Conservation (phyloP, 73 alveolate genomes). For the Urostyla sp. region DNA sequence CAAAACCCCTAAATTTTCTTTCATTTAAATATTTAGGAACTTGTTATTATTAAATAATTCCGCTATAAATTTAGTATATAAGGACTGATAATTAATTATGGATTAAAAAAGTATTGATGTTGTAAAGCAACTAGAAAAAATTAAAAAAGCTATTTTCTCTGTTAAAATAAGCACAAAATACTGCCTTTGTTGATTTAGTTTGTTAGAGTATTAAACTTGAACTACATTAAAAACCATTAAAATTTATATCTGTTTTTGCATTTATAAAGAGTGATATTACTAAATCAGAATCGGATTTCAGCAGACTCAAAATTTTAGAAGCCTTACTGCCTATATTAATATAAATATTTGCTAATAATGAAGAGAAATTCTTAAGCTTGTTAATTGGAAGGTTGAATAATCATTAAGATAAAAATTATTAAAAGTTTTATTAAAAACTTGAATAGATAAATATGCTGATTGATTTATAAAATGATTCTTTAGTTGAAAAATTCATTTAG, state of each 20-base stretch:
- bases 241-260: conserved; percentile 16
- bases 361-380: neutral
- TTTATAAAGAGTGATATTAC: conserved; percentile 36
- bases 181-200: conserved; percentile 35
- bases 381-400: no score
- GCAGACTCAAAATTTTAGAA: conserved; percentile 40
- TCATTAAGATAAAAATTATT: neutral
- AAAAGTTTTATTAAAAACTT: neutral
- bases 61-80: no score
- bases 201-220: conserved; percentile 29
- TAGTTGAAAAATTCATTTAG: no score
- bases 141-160: neutral
- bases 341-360: neutral
- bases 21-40: no score
- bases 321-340: neutral
- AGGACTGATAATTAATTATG: no score
- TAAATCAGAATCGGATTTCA: conserved; percentile 42
- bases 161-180: conserved; percentile 7
- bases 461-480: neutral
- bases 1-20: no score
- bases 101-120: no score
- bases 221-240: conserved; percentile 35
- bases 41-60: no score
- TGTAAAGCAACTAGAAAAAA: no score
- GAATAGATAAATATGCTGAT: neutral